Base-by-base conservation (phyloP, 805 yeast genomes). In the Saccharomyces mikatae region DNA sequence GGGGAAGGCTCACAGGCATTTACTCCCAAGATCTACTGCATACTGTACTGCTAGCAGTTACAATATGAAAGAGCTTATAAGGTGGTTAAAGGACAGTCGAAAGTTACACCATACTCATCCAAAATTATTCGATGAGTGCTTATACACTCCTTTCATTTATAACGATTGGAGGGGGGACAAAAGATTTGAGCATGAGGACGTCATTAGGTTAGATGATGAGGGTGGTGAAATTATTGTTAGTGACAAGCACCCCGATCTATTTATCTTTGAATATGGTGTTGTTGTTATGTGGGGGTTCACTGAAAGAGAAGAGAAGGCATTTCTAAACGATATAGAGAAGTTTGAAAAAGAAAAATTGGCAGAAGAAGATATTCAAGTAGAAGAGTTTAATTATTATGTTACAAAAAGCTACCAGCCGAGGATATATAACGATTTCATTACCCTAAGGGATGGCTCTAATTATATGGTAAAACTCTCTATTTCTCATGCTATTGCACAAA, bases 211-310 rank as follows among this genome's bases (percentile, higher is more conserved):
- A 41, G 96, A 89, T 56, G 96, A 89, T 63, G 96, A 91, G 68
- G 98, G 98, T 54, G 97, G 97, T 31, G 96, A 90, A 60, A 88
- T 92, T 51, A 92, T 89, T 62, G 84, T 92, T 49, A 89, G 91
- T 52, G 86, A 84, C 62, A 78, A 81, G 56, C 78, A 80, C 29
- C 84, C 84, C 9, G 98, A 91, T 66, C 76, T 90, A 8, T 94
- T 91, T 65, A 75, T 94, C 6, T 94, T 94, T 73, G 97, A 91
- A 64, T 94, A 94, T 70, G 99, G 99, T 22, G 99, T 94, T n/a
- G 83, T 89, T 31, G 96, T 94, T 1, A 73, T 94, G 75, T 94
- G 99, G 99, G 99, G 99, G 0, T 94, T 89, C 65, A 81, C 89
- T 1, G 78, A 82, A 52, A 79, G 82, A 52, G 98, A 94, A 70